phyloP scores from a whole-genome alignment of 2,329 filamentous ascomycete genomes.

The Penicillium paneum region DNA sequence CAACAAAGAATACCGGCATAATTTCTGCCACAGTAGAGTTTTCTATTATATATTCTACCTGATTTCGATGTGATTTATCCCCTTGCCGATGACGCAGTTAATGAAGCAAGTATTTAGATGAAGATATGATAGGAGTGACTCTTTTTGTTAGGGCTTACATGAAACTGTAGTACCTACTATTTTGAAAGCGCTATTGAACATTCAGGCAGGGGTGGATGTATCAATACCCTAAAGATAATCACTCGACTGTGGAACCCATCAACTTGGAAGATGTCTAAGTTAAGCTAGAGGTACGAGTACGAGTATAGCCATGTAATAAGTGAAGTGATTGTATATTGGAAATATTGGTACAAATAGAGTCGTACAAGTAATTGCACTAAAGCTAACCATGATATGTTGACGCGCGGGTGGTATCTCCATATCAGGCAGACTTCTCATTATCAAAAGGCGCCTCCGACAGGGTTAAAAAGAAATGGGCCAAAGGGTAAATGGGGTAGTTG shows the following conservation, averaged over 20 bases:
- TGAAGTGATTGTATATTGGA: slow-evolving; percentile 8
- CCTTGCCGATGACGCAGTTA: no score
- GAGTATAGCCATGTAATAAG: not conserved
- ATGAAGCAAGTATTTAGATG: no score
- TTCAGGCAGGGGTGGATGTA: no score
- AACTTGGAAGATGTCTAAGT: not conserved
- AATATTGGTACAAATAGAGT: slow-evolving; percentile 10
- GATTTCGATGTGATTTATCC: no score
- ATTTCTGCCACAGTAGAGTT: no score
- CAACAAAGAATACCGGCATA: no score
- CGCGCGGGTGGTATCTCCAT: slow-evolving; percentile 15
- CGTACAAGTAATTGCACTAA: not conserved
- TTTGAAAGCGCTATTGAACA: no score
- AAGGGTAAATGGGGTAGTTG: slow-evolving; percentile 36
- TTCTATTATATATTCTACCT: no score
- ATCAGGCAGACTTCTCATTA: slow-evolving; percentile 1
- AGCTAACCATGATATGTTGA: slow-evolving; percentile 33
- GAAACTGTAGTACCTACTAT: no score
- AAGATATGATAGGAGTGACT: no score
- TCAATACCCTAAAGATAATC: not conserved
- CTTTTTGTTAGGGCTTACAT: no score
- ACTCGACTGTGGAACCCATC: not conserved
- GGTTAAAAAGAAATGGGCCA: slow-evolving; percentile 31
- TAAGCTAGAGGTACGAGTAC: not conserved
- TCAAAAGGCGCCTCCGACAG: not conserved